These are phyloP conservation scores for Russula sp. DNA, from an alignment of 768 basidiomycete species.

Conservation along the genomic window DNA sequence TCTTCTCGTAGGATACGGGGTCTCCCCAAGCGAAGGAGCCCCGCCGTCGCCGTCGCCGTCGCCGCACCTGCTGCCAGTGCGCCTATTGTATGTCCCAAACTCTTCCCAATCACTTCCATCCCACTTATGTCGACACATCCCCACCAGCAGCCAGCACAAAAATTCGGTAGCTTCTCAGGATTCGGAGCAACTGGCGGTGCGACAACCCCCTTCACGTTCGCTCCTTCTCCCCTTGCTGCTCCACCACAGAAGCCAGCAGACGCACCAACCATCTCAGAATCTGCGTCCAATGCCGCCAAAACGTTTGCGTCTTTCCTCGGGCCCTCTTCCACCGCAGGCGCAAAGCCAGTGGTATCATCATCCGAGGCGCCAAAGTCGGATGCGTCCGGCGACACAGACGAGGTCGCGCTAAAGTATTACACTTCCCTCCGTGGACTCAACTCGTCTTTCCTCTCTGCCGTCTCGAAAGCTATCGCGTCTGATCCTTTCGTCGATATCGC, in stretches of 20 bases:
- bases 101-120: slow-evolving; percentile 1
- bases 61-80: slow-evolving; percentile 19
- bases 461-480: slow-evolving; percentile 50
- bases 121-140: slow-evolving; percentile 10
- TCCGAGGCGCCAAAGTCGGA: slow-evolving; percentile 9
- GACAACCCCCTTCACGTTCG: slow-evolving; percentile 37
- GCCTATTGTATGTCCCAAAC: slow-evolving; percentile 26
- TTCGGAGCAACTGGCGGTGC: slow-evolving; percentile 35
- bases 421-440: slow-evolving; percentile 70
- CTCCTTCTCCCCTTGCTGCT: slow-evolving; percentile 26
- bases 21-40: slow-evolving; percentile 45
- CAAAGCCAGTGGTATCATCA: slow-evolving; percentile 12
- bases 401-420: slow-evolving; percentile 47
- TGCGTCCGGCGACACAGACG: slow-evolving; percentile 17
- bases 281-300: slow-evolving; percentile 21
- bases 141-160: slow-evolving; percentile 27
- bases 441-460: slow-evolving; percentile 50
- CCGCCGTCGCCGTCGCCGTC: slow-evolving; percentile 15
- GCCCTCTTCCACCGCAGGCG: slow-evolving; percentile 9
- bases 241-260: slow-evolving; percentile 23
- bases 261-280: slow-evolving; percentile 21
- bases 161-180: slow-evolving; percentile 46
- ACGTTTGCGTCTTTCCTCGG: slow-evolving; percentile 21
- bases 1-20: slow-evolving; percentile 46
- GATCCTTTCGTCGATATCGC: slow-evolving; percentile 67